phyloP scores from a whole-genome alignment of 1,284 basidiomycete genomes.

The Sanghuangporus sanghuang region DNA sequence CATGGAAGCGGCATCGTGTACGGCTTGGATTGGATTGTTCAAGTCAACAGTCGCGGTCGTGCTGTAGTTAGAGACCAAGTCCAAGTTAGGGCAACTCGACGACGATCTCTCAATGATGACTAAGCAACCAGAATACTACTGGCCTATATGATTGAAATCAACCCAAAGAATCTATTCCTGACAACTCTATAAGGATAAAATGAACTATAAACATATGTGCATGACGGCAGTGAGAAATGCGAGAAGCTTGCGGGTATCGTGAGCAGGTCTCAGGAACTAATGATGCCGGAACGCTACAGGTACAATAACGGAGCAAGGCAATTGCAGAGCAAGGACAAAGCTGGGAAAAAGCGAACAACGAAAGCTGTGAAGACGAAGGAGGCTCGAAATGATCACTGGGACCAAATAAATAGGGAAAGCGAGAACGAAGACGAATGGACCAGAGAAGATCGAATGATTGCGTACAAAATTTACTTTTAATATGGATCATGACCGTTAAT shows the following conservation, averaged over 20 bases:
- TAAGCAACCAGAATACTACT: background rate
- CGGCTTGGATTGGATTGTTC: too few species aligned
- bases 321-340: background rate
- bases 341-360: background rate
- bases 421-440: background rate
- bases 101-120: background rate
- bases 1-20: slow-evolving; percentile 82
- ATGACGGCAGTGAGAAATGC: background rate
- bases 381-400: background rate
- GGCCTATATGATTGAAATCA: background rate
- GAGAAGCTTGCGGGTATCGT: background rate
- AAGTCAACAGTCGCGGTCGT: background rate
- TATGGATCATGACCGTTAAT: background rate
- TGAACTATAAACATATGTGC: background rate
- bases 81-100: background rate
- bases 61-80: background rate
- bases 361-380: background rate
- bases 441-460: background rate
- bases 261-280: background rate
- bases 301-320: background rate
- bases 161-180: background rate
- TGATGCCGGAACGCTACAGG: background rate
- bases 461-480: background rate
- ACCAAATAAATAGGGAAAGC: background rate
- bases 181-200: background rate